Base-by-base conservation (phyloP, 306 rosid genomes). In the Rosa persica region DNA sequence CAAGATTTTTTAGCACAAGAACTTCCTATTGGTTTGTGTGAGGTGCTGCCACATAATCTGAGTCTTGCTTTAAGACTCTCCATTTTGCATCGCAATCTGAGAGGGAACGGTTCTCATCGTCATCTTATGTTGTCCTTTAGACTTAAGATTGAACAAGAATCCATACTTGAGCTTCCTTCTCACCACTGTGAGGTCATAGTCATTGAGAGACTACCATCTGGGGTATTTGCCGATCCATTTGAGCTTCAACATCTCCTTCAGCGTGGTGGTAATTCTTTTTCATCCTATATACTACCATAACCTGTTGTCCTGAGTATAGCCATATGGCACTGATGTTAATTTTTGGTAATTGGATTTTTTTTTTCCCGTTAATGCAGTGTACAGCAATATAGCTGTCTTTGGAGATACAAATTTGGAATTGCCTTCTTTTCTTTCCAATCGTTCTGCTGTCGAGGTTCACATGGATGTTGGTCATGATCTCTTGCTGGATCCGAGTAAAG, bases 401-500 rank as follows among this genome's bases (percentile, higher is more conserved):
- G 97, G 98, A 71, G 98, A 94, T 80, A 85, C 91, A 72, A 94
- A 94, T 86, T 70, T 92, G 81, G 98, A 94, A 84, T 85, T 82
- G 66, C 98, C 98, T 69, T 89, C 97, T 0, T 87, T 89, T 81
- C 82, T 92, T 79, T 92, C 97, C 42, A 92, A 89, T 58, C 95
- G 87, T 48, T 89, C 98, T 81, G 88, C 82, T 72, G 90, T 94
- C 42, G 98, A 92, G 90, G 79, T 89, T 81, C 93, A 92, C 89
- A 83, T 87, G 74, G 85, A 82, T 78, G 49, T 82, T 70, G 86
- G 84, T 82, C 79, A 70, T 70, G 80, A 75, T 81, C 52, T 78
- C 80, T 76, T 88, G 55, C 9, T 61, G 30, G 64, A 54, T 34
- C 74, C 81, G 30, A 77, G 51, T 67, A 73, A 83, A 47, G 78